These are phyloP conservation scores for Fragilaria radians DNA, from an alignment of 108 stramenopile species.

Conservation along the genomic window DNA sequence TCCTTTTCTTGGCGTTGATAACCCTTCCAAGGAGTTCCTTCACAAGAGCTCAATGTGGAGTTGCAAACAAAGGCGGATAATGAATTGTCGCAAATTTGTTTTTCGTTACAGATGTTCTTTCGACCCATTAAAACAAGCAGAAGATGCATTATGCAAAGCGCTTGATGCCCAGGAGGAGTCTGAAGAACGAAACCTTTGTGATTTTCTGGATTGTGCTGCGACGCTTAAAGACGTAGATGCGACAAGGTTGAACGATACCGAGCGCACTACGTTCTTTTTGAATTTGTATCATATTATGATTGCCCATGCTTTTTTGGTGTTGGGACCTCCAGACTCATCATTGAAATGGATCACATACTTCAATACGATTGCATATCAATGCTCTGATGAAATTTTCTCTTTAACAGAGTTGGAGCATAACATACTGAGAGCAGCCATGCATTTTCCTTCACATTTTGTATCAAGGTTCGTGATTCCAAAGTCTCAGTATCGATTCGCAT, in stretches of 20 bases:
- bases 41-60: conserved; percentile 58
- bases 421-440: conserved; percentile 58
- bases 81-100: conserved; percentile 49
- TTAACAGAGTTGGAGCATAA: conserved; percentile 70
- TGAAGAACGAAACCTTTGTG: conserved; percentile 19
- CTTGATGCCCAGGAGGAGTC: conserved; percentile 19
- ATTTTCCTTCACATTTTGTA: conserved; percentile 46
- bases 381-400: conserved; percentile 64
- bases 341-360: conserved; percentile 61
- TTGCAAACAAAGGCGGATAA: conserved; percentile 45
- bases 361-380: conserved; percentile 54
- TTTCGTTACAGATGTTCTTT: conserved; percentile 12
- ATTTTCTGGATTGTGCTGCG: conserved; percentile 48
- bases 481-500: conserved; percentile 39
- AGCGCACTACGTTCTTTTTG: conserved; percentile 50
- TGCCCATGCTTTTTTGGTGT: conserved; percentile 55
- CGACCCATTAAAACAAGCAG: conserved; percentile 8
- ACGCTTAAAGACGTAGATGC: conserved; percentile 42
- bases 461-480: conserved; percentile 51
- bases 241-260: conserved; percentile 15
- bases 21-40: conserved; percentile 45
- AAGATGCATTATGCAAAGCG: conserved; percentile 31
- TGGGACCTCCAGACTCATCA: conserved; percentile 47
- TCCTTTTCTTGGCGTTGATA: conserved; percentile 17
- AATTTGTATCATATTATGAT: conserved; percentile 73